These are phyloP conservation scores for Trametes coccinea DNA, from an alignment of 768 basidiomycete genomes.

Conservation along the genomic window DNA sequence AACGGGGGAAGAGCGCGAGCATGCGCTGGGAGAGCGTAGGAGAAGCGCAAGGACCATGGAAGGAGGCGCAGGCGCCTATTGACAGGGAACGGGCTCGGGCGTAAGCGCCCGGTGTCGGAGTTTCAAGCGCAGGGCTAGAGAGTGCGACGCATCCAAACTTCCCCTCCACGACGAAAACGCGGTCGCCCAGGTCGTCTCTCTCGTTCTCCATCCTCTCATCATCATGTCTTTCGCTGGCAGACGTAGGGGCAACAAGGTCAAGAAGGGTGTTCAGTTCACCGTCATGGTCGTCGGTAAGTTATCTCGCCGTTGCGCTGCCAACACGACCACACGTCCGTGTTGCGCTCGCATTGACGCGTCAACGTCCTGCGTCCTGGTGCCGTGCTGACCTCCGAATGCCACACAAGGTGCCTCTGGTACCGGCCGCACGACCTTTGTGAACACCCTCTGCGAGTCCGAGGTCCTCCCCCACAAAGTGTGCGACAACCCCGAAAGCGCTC, in stretches of 20 bases:
- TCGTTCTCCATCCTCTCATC: slow-evolving; percentile 22
- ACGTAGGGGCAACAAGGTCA: slow-evolving; percentile 91
- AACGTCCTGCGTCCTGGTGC: slow-evolving; percentile 10
- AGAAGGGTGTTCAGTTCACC: slow-evolving; percentile 99
- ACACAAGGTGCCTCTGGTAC: slow-evolving; percentile 90
- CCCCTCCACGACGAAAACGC: slow-evolving; percentile 25
- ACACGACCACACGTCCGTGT: slow-evolving; percentile 23
- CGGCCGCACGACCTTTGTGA: slow-evolving; percentile 97
- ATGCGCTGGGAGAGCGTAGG: slow-evolving; percentile 15
- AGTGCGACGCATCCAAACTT: slow-evolving; percentile 22
- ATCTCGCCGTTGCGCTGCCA: slow-evolving; percentile 20
- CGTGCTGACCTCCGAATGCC: neutral
- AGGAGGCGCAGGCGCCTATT: neutral
- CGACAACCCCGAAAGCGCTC: slow-evolving; percentile 84
- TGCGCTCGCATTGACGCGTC: slow-evolving; percentile 13
- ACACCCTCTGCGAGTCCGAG: slow-evolving; percentile 97
- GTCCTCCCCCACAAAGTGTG: slow-evolving; percentile 86
- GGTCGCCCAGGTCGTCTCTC: slow-evolving; percentile 23
- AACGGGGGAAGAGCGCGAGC: slow-evolving; percentile 22
- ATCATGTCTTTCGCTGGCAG: slow-evolving; percentile 83
- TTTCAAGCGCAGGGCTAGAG: slow-evolving; percentile 28
- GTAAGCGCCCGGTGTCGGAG: slow-evolving; percentile 25
- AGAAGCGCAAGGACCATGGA: neutral
- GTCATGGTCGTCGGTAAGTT: slow-evolving; percentile 93
- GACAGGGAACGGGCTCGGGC: neutral